phyloP scores from a whole-genome alignment of 1,284 basidiomycete genomes.

The Somion occarium region DNA sequence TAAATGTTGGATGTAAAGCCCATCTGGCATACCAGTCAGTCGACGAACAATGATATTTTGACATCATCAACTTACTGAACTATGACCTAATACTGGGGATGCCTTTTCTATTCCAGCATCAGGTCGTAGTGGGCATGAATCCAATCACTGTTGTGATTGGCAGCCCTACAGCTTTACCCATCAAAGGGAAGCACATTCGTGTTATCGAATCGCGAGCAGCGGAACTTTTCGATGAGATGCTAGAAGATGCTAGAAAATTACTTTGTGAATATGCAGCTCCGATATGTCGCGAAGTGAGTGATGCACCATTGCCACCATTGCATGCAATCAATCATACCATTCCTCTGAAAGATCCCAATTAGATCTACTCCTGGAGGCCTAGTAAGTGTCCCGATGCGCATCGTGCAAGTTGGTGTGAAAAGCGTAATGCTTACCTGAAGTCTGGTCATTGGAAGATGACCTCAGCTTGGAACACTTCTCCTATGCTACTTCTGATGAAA shows the following conservation, averaged over 20 bases:
- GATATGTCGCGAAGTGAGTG: conserved; percentile 20
- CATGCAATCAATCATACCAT: conserved; percentile 34
- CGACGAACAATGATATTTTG: conserved; percentile 20
- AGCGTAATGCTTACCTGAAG: conserved; percentile 24
- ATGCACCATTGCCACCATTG: conserved; percentile 27
- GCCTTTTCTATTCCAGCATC: conserved; percentile 23
- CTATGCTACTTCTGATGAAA: conserved; percentile 25
- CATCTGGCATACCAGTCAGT: conserved; percentile 28
- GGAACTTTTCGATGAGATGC: conserved; percentile 14
- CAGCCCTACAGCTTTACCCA: conserved; percentile 8
- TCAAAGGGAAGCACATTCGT: conserved; percentile 15
- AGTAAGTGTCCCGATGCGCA: conserved; percentile 29
- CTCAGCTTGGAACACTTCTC: conserved; percentile 25
- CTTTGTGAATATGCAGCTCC: conserved; percentile 18
- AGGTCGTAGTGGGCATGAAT: conserved; percentile 19
- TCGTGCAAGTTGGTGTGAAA: conserved; percentile 22
- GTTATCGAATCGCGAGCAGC: conserved; percentile 13
- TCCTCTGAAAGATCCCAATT: conserved; percentile 30
- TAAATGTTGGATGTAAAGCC: conserved; percentile 20
- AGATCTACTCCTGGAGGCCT: conserved; percentile 25
- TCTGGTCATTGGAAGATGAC: conserved; percentile 27
- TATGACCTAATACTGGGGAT: conserved; percentile 27
- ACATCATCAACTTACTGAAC: conserved; percentile 24
- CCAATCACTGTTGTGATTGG: conserved; percentile 18
- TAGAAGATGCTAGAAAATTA: conserved; percentile 12